Conservation (phyloP, 2,329 filamentous ascomycete species). For the Diaporthe vaccinii region DNA sequence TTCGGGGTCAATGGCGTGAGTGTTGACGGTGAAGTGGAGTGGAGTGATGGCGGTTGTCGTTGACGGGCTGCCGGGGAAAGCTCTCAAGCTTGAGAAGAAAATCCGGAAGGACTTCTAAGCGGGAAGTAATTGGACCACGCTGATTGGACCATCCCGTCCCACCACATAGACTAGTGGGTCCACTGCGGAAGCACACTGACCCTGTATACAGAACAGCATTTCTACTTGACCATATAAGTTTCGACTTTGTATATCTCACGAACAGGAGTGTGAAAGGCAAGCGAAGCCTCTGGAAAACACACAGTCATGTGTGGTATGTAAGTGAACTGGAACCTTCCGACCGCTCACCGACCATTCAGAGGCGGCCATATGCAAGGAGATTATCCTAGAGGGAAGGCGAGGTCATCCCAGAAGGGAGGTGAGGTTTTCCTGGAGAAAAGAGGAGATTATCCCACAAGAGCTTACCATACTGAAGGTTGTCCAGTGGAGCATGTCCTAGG, state of each 20-base stretch:
- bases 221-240: background rate
- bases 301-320: background rate
- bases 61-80: conserved; percentile 54
- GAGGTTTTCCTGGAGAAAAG: too few species aligned
- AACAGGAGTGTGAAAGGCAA: too few species aligned
- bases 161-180: conserved; percentile 3
- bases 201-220: background rate
- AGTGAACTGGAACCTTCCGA: background rate
- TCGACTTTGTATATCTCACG: too few species aligned
- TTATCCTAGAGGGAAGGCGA: too few species aligned
- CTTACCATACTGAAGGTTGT: too few species aligned
- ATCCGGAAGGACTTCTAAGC: conserved; percentile 48
- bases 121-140: conserved; percentile 56
- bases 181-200: conserved; percentile 4
- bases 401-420: too few species aligned
- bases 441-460: too few species aligned
- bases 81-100: conserved; percentile 53
- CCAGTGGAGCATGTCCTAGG: too few species aligned
- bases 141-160: conserved; percentile 57
- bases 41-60: conserved; percentile 46
- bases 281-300: background rate
- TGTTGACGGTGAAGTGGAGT: conserved; percentile 48
- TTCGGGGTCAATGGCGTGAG: conserved; percentile 48
- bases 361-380: too few species aligned
- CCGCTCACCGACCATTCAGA: too few species aligned